These are phyloP conservation scores for Zygosaccharomyces bailii DNA, from an alignment of 805 yeast genomes.

Conservation along the genomic window DNA sequence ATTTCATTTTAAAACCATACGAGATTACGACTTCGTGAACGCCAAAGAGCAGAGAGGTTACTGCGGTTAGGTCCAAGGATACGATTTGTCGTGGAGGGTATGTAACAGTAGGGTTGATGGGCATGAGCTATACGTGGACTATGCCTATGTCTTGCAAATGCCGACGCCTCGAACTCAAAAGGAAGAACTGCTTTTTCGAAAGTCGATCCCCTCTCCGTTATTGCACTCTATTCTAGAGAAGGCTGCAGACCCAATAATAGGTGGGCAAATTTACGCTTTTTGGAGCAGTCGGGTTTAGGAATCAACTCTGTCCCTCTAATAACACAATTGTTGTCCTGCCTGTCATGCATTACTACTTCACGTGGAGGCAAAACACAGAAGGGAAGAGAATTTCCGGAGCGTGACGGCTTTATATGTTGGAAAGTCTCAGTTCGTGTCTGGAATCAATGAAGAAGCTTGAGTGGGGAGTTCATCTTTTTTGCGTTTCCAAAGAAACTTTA, in stretches of 20 bases:
- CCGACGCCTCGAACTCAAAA: background rate
- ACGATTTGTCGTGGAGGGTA: constrained; percentile 17
- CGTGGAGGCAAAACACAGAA: constrained; percentile 11
- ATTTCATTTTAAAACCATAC: constrained; percentile 9
- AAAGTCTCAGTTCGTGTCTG: too few relatives aligned
- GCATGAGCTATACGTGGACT: constrained; percentile 12
- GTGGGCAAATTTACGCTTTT: constrained; percentile 14
- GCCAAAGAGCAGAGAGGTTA: background rate
- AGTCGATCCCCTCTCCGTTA: constrained; percentile 9
- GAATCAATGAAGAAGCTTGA: too few relatives aligned
- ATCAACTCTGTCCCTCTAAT: constrained; percentile 17
- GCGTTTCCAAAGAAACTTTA: too few relatives aligned
- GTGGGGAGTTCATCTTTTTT: too few relatives aligned
- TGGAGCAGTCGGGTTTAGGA: constrained; percentile 18
- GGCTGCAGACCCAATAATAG: background rate
- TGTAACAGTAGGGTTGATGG: constrained; percentile 12
- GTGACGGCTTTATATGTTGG: too few relatives aligned
- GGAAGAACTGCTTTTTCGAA: constrained; percentile 1
- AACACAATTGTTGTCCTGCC: constrained; percentile 16
- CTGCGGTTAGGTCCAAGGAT: background rate
- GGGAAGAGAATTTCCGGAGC: too few relatives aligned
- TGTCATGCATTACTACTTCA: constrained; percentile 18
- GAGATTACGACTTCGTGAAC: constrained; percentile 12
- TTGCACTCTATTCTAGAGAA: constrained; percentile 17
- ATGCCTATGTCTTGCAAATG: background rate